Evolutionary conservation across 2,329 filamentous ascomycete species (phyloP).

Genomic region (Colletotrichum horii): DNA sequence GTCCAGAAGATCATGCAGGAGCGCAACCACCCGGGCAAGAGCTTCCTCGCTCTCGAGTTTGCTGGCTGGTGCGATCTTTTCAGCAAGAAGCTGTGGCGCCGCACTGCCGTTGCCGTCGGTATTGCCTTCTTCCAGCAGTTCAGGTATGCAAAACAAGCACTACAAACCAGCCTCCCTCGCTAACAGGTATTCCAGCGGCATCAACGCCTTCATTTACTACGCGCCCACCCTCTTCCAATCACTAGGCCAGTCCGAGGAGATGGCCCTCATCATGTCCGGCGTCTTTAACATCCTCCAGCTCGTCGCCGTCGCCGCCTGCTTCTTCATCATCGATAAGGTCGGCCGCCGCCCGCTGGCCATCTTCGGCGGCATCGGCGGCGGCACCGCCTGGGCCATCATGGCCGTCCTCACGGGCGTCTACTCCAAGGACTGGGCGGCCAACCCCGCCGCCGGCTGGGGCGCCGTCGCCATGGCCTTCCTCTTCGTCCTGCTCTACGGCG

Average conservation of each 20-base stretch:
- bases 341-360: constrained; percentile 38
- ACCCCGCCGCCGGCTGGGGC: background rate
- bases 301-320: constrained; percentile 29
- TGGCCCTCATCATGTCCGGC: constrained; percentile 35
- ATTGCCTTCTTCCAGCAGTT: constrained; percentile 30
- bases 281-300: constrained; percentile 41
- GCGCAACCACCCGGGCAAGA: constrained; percentile 39
- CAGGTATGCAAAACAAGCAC: rapidly evolving
- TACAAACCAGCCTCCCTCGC: rapidly evolving
- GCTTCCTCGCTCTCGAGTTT: constrained; percentile 46
- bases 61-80: constrained; percentile 53
- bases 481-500: constrained; percentile 33
- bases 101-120: constrained; percentile 42
- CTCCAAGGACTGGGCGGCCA: background rate
- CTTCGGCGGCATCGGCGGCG: constrained; percentile 31
- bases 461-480: constrained; percentile 25
- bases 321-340: constrained; percentile 47
- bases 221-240: constrained; percentile 30
- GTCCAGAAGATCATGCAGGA: constrained; percentile 46
- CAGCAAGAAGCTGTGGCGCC: constrained; percentile 44
- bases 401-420: constrained; percentile 1
- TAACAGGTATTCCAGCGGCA: constrained; percentile 6
- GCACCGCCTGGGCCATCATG: constrained; percentile 9
- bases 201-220: constrained; percentile 31
- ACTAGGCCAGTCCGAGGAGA: constrained; percentile 31